Base-by-base conservation (phyloP, 495 filamentous ascomycete species). In the Friedmanniomyces simplex region DNA sequence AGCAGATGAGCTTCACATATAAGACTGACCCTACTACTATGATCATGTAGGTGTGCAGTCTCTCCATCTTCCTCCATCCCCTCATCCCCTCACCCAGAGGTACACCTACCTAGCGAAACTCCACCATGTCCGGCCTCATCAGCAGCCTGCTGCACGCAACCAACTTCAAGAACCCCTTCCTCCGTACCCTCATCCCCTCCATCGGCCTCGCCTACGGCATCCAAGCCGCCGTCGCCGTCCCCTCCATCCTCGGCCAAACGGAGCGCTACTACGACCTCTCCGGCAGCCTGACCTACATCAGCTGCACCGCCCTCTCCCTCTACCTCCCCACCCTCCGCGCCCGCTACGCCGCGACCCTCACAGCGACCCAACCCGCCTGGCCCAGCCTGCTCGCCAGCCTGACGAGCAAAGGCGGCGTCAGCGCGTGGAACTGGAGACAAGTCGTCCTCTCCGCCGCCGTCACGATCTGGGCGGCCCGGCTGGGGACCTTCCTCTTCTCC, bases 211-310 rank as follows among this genome's bases (percentile, higher is more conserved):
- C 76, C 26, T 82, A 77, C 52, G 74, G 74, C 1, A 69, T 82
- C 48, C 79, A 82, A 69, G 64, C 73, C 25, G 76, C 71, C 50
- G 76, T 76, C 30, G 83, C 79, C 7, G 60, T 84, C 8, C 82
- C 82, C 5, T 82, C 81, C 2, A 80, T 83, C 42, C 52, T 73
- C 58, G 67, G 70, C 42, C 76, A 79, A 62, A 75, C 77, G 13
- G 81, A 85, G 53, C 75, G 76, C 46, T 84, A 82, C 71, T 87
- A 81, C 66, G 83, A 87, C 62, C 70, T 80, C 52, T 83, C 80
- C 0, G 82, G 82, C 59, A 78, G 76, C 2, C 61, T 81, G 2
- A 87, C 81, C 8, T 83, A 82, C 63, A 68, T 86, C 26, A 71
- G 77, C 39, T 79, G 81, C 61, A 78, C 76, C 0, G 71, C 73